Evolutionary conservation across 1,139 yeast genomes (phyloP), one percentile per base, ranked within the genome.

Genomic region (Yamadazyma conglobata): DNA sequence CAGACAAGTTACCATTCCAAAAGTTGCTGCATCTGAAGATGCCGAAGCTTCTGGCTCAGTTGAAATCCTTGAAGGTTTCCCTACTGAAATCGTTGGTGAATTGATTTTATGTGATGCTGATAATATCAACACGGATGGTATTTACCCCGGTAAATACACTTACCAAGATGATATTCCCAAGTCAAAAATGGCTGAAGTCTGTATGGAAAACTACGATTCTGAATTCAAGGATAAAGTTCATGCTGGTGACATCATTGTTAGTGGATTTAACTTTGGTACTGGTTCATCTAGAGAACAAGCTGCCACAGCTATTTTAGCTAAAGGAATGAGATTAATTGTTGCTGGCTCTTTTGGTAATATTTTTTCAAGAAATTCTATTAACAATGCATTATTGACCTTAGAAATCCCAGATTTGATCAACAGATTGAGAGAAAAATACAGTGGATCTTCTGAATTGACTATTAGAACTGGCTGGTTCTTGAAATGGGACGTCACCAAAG

Each of bases 221-320:
- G 94, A 89, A 44, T 91, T 91, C 58, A 78, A 82, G 34, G 43
- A 61, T 28, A 88, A 87, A 67, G 86, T 95, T 24, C 70, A 78
- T 43, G 74, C 95, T 6, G 87, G 94, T 34, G 99, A 91, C 57
- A 88, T 91, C 43, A 77, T 91, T 35, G 76, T 91, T 31, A 78
- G 91, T 35, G 99, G 99, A 13, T 93, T 67, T 69, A 93, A 93
- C 56, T 91, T 91, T 54, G 99, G 98, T 47, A 89, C 97, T 12
- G 98, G 98, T 26, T 88, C 97, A 5, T 87, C 96, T n/a, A 80
- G 98, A 63, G 99, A 91, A 58, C 99, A 91, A 64, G 99, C 98
- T 2, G 98, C 98, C 22, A 91, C 98, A 17, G 89, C 95, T 26
- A 84, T 93, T 40, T 70, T 93, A 43, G 97, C 98, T 22, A 77